Evolutionary conservation across 305 asterid genomes (phyloP), one percentile per base, ranked within the genome.

Genomic region (Fraxinus nigra): DNA sequence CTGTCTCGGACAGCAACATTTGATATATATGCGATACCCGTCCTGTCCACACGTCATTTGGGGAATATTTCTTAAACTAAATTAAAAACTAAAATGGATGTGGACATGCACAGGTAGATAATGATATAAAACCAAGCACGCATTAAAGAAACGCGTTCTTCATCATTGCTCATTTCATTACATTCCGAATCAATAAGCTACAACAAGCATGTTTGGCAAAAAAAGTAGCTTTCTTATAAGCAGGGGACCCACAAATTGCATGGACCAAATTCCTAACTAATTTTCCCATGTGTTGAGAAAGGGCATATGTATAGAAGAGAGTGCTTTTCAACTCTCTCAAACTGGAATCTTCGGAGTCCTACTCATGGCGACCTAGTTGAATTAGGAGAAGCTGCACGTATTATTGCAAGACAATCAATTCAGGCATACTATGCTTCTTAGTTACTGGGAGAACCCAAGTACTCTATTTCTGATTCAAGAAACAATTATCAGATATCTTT

Each of bases 1-100:
- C 82, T 87, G 78, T 90, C 96, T 43, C 92, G 93, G 10, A 95
- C 97, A 0, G 98, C 98, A 51, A 95, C 98, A 37, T 95, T 95
- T 54, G 98, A 95, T 92, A 95, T 85, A 77, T 95, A 95, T 0
- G 99, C 98, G 63, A 95, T 90, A 82, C 96, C 97, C 65, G 90
- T 92, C 96, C 98, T 95, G 93, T 75, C 74, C 81, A 63, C 22
- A 56, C 7, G 2, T 72, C 38, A 77, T 51, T 79, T 79, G 43
- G 18, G 35, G 73, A 48, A 69, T 28, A 67, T 13, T 26, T 69
- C 37, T 28, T 13, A 8, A 28, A 30, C 75, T 69, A 28, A 30
- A 69, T 30, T 28, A 30, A 69, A 69, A 28, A 69, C 18, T 7
- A 14, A 3, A 5, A 4, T 28, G 8, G 18, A 54, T 18, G 26